Evolutionary conservation across 495 filamentous ascomycete genomes (phyloP).

Genomic region (Penicillium longicatenatum): DNA sequence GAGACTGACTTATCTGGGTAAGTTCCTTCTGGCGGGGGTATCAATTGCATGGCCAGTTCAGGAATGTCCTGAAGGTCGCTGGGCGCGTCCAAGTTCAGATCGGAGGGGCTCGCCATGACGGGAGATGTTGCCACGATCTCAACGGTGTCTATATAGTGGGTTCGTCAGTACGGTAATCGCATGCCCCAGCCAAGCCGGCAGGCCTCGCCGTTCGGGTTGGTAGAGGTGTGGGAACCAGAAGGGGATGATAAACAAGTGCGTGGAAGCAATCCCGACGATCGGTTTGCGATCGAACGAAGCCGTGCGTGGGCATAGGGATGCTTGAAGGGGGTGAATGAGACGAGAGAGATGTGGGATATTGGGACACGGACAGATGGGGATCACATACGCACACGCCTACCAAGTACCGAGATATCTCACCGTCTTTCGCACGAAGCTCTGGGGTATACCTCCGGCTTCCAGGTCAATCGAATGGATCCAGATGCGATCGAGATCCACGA

Average conservation of each 20-base stretch:
- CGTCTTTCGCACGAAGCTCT: background rate
- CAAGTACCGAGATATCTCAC: background rate
- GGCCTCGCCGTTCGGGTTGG: conserved; percentile 2
- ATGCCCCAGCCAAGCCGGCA: background rate
- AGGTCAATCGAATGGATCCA: conserved; percentile 26
- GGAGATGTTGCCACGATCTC: conserved; percentile 19
- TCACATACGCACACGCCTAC: background rate
- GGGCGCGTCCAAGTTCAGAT: conserved; percentile 49
- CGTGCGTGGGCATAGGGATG: conserved; percentile 47
- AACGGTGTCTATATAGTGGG: conserved; percentile 8
- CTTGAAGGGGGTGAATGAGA: conserved; percentile 8
- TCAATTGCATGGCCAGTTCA: conserved; percentile 45
- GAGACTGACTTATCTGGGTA: conserved; percentile 48
- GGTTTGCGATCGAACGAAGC: conserved; percentile 22
- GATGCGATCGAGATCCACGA: conserved; percentile 15
- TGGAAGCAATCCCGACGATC: conserved; percentile 42
- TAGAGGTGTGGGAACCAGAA: conserved; percentile 12
- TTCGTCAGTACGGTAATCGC: background rate
- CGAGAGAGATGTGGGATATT: background rate
- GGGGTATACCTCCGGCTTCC: conserved; percentile 12
- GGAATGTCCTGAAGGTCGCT: conserved; percentile 54
- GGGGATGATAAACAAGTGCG: conserved; percentile 39
- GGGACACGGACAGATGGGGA: background rate
- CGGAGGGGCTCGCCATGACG: conserved; percentile 45
- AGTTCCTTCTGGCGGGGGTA: conserved; percentile 46